A percentile compares a stretch with the other conserved stretches of the same genome.
These are phyloP conservation scores for Sutorius australiensis DNA, from an alignment of 768 basidiomycete species.

Conservation along the genomic window DNA sequence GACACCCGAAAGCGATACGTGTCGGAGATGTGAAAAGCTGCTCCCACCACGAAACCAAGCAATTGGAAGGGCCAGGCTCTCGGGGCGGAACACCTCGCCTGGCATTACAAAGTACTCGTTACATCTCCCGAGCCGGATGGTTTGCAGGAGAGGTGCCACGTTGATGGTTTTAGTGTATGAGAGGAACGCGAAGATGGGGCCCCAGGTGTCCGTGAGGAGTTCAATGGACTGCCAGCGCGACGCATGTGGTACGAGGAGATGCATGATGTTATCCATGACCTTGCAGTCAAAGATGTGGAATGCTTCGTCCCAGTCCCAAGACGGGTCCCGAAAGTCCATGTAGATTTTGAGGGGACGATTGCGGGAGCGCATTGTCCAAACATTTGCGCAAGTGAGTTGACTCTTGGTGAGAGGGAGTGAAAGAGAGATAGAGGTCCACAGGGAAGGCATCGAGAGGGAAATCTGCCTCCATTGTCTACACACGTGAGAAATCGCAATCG, in stretches of 20 bases:
- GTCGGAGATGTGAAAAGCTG: slow-evolving; percentile 32
- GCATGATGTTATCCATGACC: slow-evolving; percentile 44
- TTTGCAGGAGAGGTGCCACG: slow-evolving; percentile 36
- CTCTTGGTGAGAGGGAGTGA: slow-evolving; percentile 39
- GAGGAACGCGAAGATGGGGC: slow-evolving; percentile 52
- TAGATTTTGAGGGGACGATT: slow-evolving; percentile 45
- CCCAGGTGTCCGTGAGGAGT: slow-evolving; percentile 59
- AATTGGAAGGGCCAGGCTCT: slow-evolving; percentile 36
- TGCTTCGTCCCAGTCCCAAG: slow-evolving; percentile 49
- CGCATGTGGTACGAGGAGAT: slow-evolving; percentile 42
- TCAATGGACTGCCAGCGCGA: slow-evolving; percentile 46
- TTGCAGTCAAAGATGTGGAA: slow-evolving; percentile 43
- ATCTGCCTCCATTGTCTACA: slow-evolving; percentile 50
- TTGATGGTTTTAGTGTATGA: slow-evolving; percentile 34
- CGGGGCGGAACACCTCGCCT: slow-evolving; percentile 44
- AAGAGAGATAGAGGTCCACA: slow-evolving; percentile 54
- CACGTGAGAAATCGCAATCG: slow-evolving; percentile 43
- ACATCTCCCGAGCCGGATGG: slow-evolving; percentile 48
- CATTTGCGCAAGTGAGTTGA: slow-evolving; percentile 36
- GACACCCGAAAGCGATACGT: slow-evolving; percentile 50
- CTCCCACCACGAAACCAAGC: slow-evolving; percentile 40
- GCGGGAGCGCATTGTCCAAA: slow-evolving; percentile 46
- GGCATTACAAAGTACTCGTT: slow-evolving; percentile 52
- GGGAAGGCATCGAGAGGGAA: slow-evolving; percentile 38
- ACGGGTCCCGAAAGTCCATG: slow-evolving; percentile 56